phyloP scores from a whole-genome alignment of 2,329 filamentous ascomycete genomes.

The Colletotrichum coccodes region DNA sequence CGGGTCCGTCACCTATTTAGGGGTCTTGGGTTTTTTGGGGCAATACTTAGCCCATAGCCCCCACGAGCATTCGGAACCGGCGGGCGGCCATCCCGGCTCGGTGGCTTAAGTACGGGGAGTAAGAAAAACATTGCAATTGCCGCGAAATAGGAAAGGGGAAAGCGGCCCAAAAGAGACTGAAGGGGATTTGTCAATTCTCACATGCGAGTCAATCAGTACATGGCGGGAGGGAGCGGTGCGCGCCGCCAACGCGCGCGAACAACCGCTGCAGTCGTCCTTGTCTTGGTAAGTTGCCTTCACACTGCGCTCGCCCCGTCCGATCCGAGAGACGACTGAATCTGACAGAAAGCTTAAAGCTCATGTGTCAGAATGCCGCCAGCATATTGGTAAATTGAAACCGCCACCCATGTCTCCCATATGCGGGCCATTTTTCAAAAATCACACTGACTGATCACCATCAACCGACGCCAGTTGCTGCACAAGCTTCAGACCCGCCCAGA shows the following conservation, averaged over 20 bases:
- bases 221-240: neutral
- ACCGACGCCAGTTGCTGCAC: neutral
- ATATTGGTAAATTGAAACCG: neutral
- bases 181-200: neutral
- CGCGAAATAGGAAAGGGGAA: neutral
- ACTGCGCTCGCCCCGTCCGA: neutral
- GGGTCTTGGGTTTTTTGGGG: conserved; percentile 23
- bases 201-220: neutral
- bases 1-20: conserved; percentile 5
- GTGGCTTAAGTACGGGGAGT: neutral
- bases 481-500: neutral
- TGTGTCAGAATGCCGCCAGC: neutral
- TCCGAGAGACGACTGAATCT: neutral
- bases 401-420: neutral
- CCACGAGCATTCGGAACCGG: neutral
- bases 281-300: neutral
- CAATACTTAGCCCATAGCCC: neutral
- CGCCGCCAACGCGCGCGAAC: neutral
- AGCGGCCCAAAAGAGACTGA: neutral
- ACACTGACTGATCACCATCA: neutral
- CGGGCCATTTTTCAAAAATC: neutral
- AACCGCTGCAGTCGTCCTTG: neutral
- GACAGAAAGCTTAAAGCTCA: neutral
- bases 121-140: neutral
- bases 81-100: neutral